These are phyloP conservation scores for Aphanoascus verrucosus DNA, from an alignment of 2,329 filamentous ascomycete species.

Conservation along the genomic window DNA sequence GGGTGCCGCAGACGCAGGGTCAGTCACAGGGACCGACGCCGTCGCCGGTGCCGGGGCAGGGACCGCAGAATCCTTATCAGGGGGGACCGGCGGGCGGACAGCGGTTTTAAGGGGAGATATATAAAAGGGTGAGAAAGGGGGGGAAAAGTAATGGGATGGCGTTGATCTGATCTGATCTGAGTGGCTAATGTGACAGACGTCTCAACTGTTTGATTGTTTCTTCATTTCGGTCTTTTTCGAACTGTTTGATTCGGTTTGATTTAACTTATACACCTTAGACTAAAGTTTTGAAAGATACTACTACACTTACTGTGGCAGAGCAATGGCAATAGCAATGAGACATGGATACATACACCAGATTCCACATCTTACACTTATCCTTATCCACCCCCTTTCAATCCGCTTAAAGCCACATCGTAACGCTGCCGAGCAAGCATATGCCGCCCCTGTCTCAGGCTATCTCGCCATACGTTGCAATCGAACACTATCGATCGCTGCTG, in stretches of 20 bases:
- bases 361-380: no score
- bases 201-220: neutral
- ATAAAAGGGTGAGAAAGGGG: neutral
- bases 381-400: no score
- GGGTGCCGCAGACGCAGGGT: neutral
- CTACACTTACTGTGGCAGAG: no score
- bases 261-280: no score
- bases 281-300: no score
- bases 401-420: no score
- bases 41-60: neutral
- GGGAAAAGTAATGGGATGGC: neutral
- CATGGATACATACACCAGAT: neutral
- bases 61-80: conserved; percentile 2
- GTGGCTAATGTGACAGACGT: conserved; percentile 4
- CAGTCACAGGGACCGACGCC: neutral
- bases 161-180: neutral
- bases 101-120: neutral
- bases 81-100: neutral
- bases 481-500: no score
- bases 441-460: no score
- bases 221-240: neutral
- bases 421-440: no score
- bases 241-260: neutral
- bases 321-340: neutral
- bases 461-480: no score